These are phyloP conservation scores for Coelastrella sp. DNA, from an alignment of 139 green algal genomes.

Conservation along the genomic window DNA sequence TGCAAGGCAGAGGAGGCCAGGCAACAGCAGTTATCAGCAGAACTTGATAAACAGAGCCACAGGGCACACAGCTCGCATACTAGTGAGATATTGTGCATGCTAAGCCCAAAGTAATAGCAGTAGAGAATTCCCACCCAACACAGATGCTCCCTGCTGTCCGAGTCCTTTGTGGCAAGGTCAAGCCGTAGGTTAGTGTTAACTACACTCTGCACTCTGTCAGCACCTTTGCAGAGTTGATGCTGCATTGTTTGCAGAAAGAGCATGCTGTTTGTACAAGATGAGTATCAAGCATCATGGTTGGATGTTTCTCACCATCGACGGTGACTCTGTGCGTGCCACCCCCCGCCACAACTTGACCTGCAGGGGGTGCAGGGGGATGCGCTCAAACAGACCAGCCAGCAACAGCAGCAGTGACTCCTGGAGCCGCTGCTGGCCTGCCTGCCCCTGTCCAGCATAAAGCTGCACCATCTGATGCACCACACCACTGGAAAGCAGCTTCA, in stretches of 20 bases:
- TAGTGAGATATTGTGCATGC: no score
- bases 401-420: constrained; percentile 51
- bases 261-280: no score
- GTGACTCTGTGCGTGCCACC: neutral
- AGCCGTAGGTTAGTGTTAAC: no score
- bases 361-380: constrained; percentile 40
- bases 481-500: constrained; percentile 48
- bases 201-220: no score
- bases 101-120: no score
- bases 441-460: neutral
- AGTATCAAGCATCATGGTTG: no score
- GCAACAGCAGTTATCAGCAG: neutral
- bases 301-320: constrained; percentile 6
- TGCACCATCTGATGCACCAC: constrained; percentile 46
- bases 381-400: constrained; percentile 51
- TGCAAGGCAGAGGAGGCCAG: neutral
- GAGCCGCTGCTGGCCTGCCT: neutral
- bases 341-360: neutral
- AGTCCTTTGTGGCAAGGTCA: no score
- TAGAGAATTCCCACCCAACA: no score
- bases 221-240: no score
- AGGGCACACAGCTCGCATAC: no score
- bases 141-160: no score
- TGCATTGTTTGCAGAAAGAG: no score
- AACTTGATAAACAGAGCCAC: neutral